Evolutionary conservation across 306 rosid genomes (phyloP).

Genomic region (Fragaria nilgerrensis): DNA sequence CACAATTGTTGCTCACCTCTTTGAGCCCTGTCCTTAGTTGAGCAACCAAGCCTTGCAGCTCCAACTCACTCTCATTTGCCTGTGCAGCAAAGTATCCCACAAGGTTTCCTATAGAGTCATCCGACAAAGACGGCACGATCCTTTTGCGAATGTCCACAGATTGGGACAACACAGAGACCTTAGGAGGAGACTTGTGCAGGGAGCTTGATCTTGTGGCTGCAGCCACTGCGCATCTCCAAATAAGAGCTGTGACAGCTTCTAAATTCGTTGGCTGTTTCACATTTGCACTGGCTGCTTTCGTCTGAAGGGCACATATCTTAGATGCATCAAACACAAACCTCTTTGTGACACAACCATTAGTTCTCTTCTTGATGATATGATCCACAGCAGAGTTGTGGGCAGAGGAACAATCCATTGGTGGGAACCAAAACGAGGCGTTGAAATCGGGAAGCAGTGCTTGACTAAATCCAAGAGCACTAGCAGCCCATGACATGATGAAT

Average conservation of each 20-base stretch:
- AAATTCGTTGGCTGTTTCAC: constrained; percentile 4
- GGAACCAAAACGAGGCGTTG: background rate
- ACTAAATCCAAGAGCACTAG: background rate
- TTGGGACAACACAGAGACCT: constrained; percentile 5
- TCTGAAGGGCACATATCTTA: background rate
- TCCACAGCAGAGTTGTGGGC: background rate
- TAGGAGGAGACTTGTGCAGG: background rate
- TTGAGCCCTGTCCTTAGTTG: constrained; percentile 17
- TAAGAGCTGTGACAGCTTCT: constrained; percentile 19
- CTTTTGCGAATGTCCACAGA: constrained; percentile 10
- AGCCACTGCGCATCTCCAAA: constrained; percentile 13
- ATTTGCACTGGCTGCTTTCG: constrained; percentile 1
- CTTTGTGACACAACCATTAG: background rate
- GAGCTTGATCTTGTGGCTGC: constrained; percentile 7
- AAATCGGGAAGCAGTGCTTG: constrained; percentile 1
- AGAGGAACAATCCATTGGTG: background rate
- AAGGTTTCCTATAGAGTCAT: constrained; percentile 16
- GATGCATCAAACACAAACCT: constrained; percentile 14
- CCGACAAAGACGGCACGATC: constrained; percentile 9
- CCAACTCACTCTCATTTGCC: constrained; percentile 4
- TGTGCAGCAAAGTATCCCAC: constrained; percentile 8
- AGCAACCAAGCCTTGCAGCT: constrained; percentile 11
- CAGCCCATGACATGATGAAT: constrained; percentile 13
- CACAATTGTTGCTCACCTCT: background rate
- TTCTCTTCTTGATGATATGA: no score